Conservation (phyloP, 2,329 filamentous ascomycete genomes). For the Berkeleyomyces rouxiae region DNA sequence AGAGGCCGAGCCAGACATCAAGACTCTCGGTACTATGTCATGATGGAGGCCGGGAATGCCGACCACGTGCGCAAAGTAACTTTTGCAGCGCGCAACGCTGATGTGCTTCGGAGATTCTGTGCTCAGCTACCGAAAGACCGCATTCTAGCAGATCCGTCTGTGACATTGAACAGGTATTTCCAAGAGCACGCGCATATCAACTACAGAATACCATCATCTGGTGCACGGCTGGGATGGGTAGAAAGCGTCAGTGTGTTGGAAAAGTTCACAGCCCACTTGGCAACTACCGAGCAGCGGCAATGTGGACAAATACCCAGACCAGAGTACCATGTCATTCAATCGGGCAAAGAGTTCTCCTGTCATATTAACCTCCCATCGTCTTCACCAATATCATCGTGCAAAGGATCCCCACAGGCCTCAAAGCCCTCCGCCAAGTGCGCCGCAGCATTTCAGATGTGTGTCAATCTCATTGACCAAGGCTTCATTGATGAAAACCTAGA, state of each 20-base stretch:
- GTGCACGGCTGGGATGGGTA: slow-evolving; percentile 63
- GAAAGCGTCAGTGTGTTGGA: slow-evolving; percentile 56
- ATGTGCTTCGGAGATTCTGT: slow-evolving; percentile 59
- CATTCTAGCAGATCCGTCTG: neutral
- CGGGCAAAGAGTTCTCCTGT: slow-evolving; percentile 48
- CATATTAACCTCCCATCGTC: slow-evolving; percentile 63
- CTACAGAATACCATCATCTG: slow-evolving; percentile 47
- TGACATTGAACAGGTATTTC: neutral
- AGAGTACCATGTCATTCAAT: slow-evolving; percentile 45
- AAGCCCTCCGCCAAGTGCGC: slow-evolving; percentile 75
- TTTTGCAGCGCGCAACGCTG: slow-evolving; percentile 44
- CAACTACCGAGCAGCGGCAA: slow-evolving; percentile 23
- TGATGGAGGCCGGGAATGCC: slow-evolving; percentile 58
- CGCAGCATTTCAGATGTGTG: slow-evolving; percentile 71
- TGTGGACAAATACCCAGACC: slow-evolving; percentile 23
- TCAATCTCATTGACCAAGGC: slow-evolving; percentile 46
- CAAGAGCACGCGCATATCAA: slow-evolving; percentile 24
- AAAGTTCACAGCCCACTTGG: slow-evolving; percentile 54
- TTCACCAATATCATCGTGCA: slow-evolving; percentile 51
- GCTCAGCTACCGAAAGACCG: slow-evolving; percentile 57
- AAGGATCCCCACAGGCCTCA: slow-evolving; percentile 45
- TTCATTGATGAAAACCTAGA: slow-evolving; percentile 60
- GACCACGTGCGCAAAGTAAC: slow-evolving; percentile 39
- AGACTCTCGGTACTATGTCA: slow-evolving; percentile 67
- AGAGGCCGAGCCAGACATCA: slow-evolving; percentile 66